Evolutionary conservation across 2,329 filamentous ascomycete species (phyloP).

Genomic region (Arthroderma sp.): DNA sequence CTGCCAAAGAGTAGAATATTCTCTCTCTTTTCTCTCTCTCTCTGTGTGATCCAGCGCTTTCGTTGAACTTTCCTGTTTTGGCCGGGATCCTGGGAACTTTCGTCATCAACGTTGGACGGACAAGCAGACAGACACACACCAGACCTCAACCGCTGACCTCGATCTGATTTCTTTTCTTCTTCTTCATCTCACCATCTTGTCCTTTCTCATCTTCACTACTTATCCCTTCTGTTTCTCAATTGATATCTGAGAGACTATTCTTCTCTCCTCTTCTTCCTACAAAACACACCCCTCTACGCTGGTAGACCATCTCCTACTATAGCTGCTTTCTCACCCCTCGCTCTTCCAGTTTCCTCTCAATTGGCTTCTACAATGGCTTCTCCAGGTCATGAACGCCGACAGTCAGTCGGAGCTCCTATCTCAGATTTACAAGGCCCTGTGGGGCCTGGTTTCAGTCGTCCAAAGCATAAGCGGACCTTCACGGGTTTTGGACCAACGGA

Average conservation of each 20-base stretch:
- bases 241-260: background rate
- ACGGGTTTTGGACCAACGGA: constrained; percentile 84
- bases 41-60: no score
- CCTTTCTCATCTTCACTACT: background rate
- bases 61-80: no score
- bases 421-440: constrained; percentile 76
- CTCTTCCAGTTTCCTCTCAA: no score
- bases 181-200: background rate
- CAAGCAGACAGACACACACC: no score
- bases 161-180: background rate
- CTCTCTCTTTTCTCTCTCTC: no score
- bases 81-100: no score
- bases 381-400: constrained; percentile 58
- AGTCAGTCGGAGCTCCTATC: constrained; percentile 69
- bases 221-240: background rate
- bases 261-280: background rate
- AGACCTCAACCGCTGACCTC: no score
- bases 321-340: no score
- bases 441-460: constrained; percentile 72
- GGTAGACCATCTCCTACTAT: no score
- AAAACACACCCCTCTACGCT: background rate
- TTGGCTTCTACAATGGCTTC: constrained; percentile 2
- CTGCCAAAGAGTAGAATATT: no score
- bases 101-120: no score
- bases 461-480: constrained; percentile 94